These are phyloP conservation scores for Draba incana DNA, from an alignment of 345 rosid genomes.

Conservation along the genomic window DNA sequence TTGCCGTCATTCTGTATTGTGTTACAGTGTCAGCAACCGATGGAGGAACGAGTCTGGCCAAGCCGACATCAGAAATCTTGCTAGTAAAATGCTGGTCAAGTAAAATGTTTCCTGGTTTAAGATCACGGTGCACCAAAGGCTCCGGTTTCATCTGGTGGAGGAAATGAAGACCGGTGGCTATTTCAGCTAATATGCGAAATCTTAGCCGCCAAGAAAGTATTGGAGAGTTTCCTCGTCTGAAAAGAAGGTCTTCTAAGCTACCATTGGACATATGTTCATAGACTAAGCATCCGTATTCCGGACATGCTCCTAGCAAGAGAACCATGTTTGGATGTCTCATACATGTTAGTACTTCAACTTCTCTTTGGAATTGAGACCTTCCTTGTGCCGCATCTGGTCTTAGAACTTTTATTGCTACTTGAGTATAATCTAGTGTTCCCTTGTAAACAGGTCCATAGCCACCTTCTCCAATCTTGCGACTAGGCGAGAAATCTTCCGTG, in stretches of 20 bases:
- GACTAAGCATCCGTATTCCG: conserved; percentile 84
- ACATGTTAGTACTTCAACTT: conserved; percentile 77
- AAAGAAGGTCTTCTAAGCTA: conserved; percentile 82
- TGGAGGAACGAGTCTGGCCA: conserved; percentile 96
- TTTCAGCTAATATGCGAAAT: conserved; percentile 80
- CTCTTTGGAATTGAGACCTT: conserved; percentile 78
- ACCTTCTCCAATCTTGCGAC: conserved; percentile 88
- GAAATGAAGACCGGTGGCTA: conserved; percentile 80
- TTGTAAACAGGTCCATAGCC: conserved; percentile 92
- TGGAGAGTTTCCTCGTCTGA: conserved; percentile 54
- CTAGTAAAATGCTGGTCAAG: conserved; percentile 80
- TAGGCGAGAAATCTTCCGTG: conserved; percentile 52
- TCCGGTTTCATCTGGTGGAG: conserved; percentile 95
- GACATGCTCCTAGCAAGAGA: conserved; percentile 90
- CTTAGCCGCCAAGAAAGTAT: conserved; percentile 75
- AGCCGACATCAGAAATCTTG: conserved; percentile 91
- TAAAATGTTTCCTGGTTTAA: conserved; percentile 88
- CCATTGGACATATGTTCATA: conserved; percentile 93
- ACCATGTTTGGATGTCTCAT: conserved; percentile 98
- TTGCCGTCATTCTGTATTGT: conserved; percentile 83
- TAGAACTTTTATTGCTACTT: conserved; percentile 82
- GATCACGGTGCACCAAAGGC: conserved; percentile 90
- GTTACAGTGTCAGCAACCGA: conserved; percentile 63
- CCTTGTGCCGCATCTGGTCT: conserved; percentile 92
- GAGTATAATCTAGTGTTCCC: conserved; percentile 66